These are phyloP conservation scores for Aphanomyces euteiches DNA, from an alignment of 352 stramenopile genomes.

Conservation along the genomic window DNA sequence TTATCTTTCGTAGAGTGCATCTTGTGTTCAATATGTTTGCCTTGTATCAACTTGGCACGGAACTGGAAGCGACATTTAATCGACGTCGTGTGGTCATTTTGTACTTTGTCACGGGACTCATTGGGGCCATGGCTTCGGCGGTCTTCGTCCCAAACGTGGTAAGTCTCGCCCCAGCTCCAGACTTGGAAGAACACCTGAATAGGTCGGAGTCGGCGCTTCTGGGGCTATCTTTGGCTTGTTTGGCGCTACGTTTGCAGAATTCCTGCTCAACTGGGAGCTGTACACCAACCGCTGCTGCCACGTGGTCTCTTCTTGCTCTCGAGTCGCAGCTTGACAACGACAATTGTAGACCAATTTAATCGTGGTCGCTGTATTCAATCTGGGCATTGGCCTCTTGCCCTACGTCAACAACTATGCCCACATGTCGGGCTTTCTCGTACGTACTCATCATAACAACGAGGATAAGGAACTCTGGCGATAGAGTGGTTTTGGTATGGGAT, in stretches of 20 bases:
- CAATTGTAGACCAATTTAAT: slow-evolving; percentile 35
- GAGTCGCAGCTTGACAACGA: slow-evolving; percentile 30
- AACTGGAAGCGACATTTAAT: slow-evolving; percentile 56
- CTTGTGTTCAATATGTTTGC: slow-evolving; percentile 54
- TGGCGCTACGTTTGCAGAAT: slow-evolving; percentile 59
- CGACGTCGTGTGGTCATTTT: slow-evolving; percentile 36
- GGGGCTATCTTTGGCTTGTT: slow-evolving; percentile 78
- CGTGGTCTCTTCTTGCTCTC: slow-evolving; percentile 34
- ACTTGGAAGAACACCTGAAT: background rate
- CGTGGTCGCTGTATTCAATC: slow-evolving; percentile 59
- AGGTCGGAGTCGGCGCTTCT: slow-evolving; percentile 47
- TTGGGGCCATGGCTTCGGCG: slow-evolving; percentile 53
- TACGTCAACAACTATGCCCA: slow-evolving; percentile 81
- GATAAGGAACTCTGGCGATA: background rate
- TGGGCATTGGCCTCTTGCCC: slow-evolving; percentile 55
- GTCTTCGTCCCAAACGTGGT: slow-evolving; percentile 59
- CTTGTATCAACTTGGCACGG: slow-evolving; percentile 52
- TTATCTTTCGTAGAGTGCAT: slow-evolving; percentile 40
- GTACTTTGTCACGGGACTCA: slow-evolving; percentile 53
- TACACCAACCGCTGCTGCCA: slow-evolving; percentile 37
- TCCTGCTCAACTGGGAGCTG: slow-evolving; percentile 67
- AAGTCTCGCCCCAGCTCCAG: slow-evolving; percentile 6
- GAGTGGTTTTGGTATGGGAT: slow-evolving; percentile 23
- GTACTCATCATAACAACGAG: background rate
- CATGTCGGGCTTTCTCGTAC: slow-evolving; percentile 51